phyloP scores from a whole-genome alignment of 306 rosid species.

The Medicago arabica region DNA sequence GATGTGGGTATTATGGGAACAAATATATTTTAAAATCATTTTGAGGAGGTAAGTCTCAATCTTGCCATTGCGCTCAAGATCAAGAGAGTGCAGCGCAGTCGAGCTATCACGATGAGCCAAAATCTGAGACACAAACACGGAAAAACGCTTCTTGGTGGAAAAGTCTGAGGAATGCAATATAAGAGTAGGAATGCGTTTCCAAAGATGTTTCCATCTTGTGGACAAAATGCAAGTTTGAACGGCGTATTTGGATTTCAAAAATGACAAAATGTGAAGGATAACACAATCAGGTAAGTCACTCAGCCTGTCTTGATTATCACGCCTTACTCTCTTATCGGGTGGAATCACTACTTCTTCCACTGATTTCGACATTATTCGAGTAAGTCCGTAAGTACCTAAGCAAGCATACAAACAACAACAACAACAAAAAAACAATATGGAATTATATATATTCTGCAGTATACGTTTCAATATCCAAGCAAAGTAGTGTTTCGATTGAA shows the following conservation, averaged over 20 bases:
- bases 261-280: slow-evolving; percentile 28
- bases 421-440: neutral
- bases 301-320: slow-evolving; percentile 5
- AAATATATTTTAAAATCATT: neutral
- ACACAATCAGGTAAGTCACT: slow-evolving; percentile 33
- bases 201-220: slow-evolving; percentile 20
- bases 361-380: too few species aligned
- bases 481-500: neutral
- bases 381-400: neutral
- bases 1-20: neutral
- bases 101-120: slow-evolving; percentile 21
- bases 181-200: slow-evolving; percentile 1
- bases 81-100: neutral
- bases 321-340: too few species aligned
- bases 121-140: neutral
- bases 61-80: neutral
- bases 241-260: neutral
- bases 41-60: neutral
- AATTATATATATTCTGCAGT: neutral
- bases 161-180: neutral
- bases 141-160: neutral
- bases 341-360: too few species aligned
- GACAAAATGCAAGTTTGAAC: slow-evolving; percentile 36
- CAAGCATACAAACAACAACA: neutral
- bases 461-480: neutral